These are phyloP conservation scores for Kwoniella europaea DNA, from an alignment of 768 basidiomycete genomes.

Conservation along the genomic window DNA sequence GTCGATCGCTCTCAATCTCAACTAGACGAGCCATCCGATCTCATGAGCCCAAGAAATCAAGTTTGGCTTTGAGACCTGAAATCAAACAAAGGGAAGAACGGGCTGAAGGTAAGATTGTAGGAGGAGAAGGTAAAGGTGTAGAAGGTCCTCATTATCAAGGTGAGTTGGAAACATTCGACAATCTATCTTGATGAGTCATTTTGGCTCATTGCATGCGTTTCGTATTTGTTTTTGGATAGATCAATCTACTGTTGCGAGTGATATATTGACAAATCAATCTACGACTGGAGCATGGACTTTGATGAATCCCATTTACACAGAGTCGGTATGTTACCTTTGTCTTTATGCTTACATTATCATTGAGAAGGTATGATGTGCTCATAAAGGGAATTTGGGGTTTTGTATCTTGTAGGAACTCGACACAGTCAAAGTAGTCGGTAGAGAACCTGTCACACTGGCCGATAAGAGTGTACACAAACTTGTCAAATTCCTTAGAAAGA, in stretches of 20 bases:
- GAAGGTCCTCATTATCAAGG: slow-evolving; percentile 57
- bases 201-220: background rate
- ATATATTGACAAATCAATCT: slow-evolving; percentile 41
- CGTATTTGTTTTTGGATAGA: slow-evolving; percentile 19
- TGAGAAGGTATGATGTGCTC: slow-evolving; percentile 68
- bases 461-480: slow-evolving; percentile 76
- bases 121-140: slow-evolving; percentile 38
- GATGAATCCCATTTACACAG: slow-evolving; percentile 88
- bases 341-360: slow-evolving; percentile 47
- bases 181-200: slow-evolving; percentile 7
- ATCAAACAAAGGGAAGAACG: slow-evolving; percentile 38
- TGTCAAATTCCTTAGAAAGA: slow-evolving; percentile 66
- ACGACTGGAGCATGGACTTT: slow-evolving; percentile 71
- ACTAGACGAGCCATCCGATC: slow-evolving; percentile 17
- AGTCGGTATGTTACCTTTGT: slow-evolving; percentile 37
- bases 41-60: slow-evolving; percentile 27
- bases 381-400: slow-evolving; percentile 60
- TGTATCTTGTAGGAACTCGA: slow-evolving; percentile 48
- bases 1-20: slow-evolving; percentile 10
- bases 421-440: slow-evolving; percentile 70
- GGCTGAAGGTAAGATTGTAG: slow-evolving; percentile 28
- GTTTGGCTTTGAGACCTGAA: slow-evolving; percentile 36
- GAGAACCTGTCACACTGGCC: slow-evolving; percentile 67
- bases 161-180: slow-evolving; percentile 20
- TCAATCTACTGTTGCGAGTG: slow-evolving; percentile 21